Percentiles rank a stretch among this genome's conserved stretches.
These are phyloP conservation scores for Dothiorella sarmentorum DNA, from an alignment of 2,329 filamentous ascomycete genomes.

Conservation along the genomic window DNA sequence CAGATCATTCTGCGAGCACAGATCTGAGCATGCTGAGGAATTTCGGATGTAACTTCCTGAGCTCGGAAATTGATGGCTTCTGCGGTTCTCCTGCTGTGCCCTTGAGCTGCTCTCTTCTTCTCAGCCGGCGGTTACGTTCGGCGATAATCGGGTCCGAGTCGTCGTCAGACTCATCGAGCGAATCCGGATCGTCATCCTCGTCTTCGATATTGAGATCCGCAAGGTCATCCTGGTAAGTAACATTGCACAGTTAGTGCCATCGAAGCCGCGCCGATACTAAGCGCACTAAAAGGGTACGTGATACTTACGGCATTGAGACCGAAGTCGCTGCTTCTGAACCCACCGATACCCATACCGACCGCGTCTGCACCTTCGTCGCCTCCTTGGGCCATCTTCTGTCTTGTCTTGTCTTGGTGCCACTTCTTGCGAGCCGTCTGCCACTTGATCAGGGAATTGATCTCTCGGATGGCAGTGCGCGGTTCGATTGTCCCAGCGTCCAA, in stretches of 20 bases:
- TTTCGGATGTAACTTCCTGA: slow-evolving; percentile 73
- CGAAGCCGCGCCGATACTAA: not conserved
- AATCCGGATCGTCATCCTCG: slow-evolving; percentile 50
- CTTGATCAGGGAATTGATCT: slow-evolving; percentile 81
- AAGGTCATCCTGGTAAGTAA: slow-evolving; percentile 58
- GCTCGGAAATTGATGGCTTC: slow-evolving; percentile 75
- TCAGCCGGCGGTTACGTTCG: slow-evolving; percentile 73
- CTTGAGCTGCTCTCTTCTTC: slow-evolving; percentile 75
- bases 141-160: slow-evolving; percentile 83
- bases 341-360: slow-evolving; percentile 34
- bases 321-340: slow-evolving; percentile 80
- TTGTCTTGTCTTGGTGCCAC: slow-evolving; percentile 96
- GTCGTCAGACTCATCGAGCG: slow-evolving; percentile 66
- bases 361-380: slow-evolving; percentile 47
- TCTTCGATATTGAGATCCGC: slow-evolving; percentile 82
- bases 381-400: slow-evolving; percentile 96
- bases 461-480: slow-evolving; percentile 66
- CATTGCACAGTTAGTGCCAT: not conserved
- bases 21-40: slow-evolving; percentile 79
- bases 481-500: slow-evolving; percentile 66
- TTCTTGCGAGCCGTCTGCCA: slow-evolving; percentile 97
- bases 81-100: slow-evolving; percentile 77
- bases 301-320: slow-evolving; percentile 70
- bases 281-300: not conserved
- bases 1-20: slow-evolving; percentile 66